phyloP scores from a whole-genome alignment of 495 filamentous ascomycete species.

The Aspergillus asperescens region DNA sequence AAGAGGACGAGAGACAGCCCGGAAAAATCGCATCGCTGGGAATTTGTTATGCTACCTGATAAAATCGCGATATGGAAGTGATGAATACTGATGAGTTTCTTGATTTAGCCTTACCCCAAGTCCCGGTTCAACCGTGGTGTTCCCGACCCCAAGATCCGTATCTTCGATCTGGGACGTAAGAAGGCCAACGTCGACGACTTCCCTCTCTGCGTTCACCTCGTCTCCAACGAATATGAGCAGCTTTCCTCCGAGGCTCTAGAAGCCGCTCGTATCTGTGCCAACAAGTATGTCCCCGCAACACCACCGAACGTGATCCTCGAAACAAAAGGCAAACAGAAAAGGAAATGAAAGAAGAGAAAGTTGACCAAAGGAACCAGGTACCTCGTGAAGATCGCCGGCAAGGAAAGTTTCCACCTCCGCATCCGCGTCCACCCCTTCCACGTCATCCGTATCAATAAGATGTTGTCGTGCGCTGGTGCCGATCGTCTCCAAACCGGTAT shows the following conservation, averaged over 20 bases:
- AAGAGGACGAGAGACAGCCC: background rate
- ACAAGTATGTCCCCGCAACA: slow-evolving; percentile 63
- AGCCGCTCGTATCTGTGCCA: slow-evolving; percentile 98
- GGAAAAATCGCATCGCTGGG: background rate
- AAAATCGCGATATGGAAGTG: background rate
- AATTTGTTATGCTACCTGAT: background rate
- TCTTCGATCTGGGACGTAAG: slow-evolving; percentile 99
- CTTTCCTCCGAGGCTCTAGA: slow-evolving; percentile 97
- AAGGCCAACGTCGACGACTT: slow-evolving; percentile 97
- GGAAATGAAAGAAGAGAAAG: slow-evolving; percentile 9
- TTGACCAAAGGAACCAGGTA: slow-evolving; percentile 49
- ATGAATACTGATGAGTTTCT: background rate
- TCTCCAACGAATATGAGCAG: slow-evolving; percentile 99
- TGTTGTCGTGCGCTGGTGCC: slow-evolving; percentile 99
- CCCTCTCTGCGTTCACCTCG: slow-evolving; percentile 94
- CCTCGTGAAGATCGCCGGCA: slow-evolving; percentile 93
- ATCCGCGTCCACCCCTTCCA: slow-evolving; percentile 98
- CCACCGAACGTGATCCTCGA: background rate
- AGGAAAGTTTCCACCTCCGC: slow-evolving; percentile 98
- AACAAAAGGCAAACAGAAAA: background rate
- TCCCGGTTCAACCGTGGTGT: slow-evolving; percentile 99
- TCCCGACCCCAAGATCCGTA: slow-evolving; percentile 97
- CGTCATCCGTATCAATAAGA: slow-evolving; percentile 99
- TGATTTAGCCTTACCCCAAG: slow-evolving; percentile 87
- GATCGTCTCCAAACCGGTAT: slow-evolving; percentile 99